Conservation (phyloP, 768 basidiomycete species). For the Cystofilobasidium capitatum region DNA sequence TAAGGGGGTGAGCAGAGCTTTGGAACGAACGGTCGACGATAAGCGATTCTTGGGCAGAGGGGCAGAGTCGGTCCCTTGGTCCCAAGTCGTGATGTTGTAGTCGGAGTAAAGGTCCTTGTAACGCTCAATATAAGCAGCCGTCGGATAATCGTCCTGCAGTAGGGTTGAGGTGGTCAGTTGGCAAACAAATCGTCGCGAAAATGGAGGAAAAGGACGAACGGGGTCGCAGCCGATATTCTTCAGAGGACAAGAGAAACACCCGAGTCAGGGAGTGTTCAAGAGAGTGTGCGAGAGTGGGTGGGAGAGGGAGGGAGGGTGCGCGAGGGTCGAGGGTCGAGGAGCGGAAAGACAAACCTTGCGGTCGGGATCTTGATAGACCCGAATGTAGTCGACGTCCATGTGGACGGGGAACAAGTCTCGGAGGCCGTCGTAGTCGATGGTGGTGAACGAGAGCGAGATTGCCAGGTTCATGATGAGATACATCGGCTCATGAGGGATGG, state of each 20-base stretch:
- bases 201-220: too few species aligned
- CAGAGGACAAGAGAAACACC: neutral
- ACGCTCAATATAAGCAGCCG: conserved; percentile 14
- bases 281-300: neutral
- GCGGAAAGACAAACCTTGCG: neutral
- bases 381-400: conserved; percentile 16
- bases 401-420: conserved; percentile 3
- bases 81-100: conserved; percentile 21
- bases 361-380: neutral
- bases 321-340: too few species aligned
- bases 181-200: too few species aligned
- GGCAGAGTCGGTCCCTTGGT: conserved; percentile 13
- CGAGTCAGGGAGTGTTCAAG: neutral
- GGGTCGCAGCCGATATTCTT: conserved; percentile 19
- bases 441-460: conserved; percentile 66
- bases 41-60: conserved; percentile 1
- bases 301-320: neutral
- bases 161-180: neutral
- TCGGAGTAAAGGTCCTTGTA: neutral
- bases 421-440: conserved; percentile 47
- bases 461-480: neutral
- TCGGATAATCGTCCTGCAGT: conserved; percentile 4
- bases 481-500: neutral
- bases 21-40: neutral
- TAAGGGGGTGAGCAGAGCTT: too few species aligned